phyloP scores from a whole-genome alignment of 495 filamentous ascomycete species.

The Hypoxylon fuscum region DNA sequence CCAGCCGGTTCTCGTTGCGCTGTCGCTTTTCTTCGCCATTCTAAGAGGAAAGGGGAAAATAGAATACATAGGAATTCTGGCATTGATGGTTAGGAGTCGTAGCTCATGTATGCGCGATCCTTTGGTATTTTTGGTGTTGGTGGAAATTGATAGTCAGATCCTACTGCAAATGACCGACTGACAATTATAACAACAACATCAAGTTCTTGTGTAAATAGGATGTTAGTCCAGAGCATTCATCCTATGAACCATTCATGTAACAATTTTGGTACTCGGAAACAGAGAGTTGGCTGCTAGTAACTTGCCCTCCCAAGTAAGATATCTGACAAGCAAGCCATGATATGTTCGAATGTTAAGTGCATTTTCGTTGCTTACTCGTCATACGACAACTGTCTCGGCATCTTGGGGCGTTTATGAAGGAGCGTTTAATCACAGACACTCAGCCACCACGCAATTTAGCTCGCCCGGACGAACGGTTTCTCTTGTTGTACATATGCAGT shows the following conservation, averaged over 20 bases:
- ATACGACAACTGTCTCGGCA: slow-evolving; percentile 5
- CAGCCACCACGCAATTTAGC: slow-evolving; percentile 27
- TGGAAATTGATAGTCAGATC: not conserved
- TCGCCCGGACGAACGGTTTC: not conserved
- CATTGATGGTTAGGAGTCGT: too few relatives aligned
- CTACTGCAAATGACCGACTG: not conserved
- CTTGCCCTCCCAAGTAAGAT: not conserved
- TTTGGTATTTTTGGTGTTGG: not conserved
- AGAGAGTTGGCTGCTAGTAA: not conserved
- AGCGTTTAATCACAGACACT: slow-evolving; percentile 22
- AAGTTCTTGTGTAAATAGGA: slow-evolving; percentile 24
- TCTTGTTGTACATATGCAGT: not conserved
- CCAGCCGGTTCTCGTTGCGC: not conserved
- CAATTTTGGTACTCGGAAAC: slow-evolving; percentile 1
- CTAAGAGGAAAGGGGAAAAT: not conserved
- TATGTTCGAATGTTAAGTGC: too few relatives aligned
- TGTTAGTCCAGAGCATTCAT: slow-evolving; percentile 16
- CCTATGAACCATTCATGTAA: slow-evolving; percentile 10
- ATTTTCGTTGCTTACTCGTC: not conserved
- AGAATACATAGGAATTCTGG: too few relatives aligned
- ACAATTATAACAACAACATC: not conserved
- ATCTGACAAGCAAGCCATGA: not conserved
- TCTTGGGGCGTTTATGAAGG: too few relatives aligned
- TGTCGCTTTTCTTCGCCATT: not conserved
- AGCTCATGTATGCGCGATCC: not conserved